These are phyloP conservation scores for Pestalotiopsis sp. DNA, from an alignment of 2,329 filamentous ascomycete species.

Conservation along the genomic window DNA sequence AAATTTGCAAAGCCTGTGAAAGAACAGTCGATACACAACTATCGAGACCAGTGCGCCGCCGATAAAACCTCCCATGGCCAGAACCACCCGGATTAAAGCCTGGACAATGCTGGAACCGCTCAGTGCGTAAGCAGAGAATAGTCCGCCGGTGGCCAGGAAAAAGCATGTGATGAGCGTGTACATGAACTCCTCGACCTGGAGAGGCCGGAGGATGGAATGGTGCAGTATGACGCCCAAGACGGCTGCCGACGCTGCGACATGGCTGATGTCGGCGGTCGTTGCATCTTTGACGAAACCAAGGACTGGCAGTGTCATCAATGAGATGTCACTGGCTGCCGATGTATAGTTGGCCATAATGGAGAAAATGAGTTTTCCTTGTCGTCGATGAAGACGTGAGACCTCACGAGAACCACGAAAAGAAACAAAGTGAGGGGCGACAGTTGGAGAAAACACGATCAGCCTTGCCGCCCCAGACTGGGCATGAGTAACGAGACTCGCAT, in stretches of 20 bases:
- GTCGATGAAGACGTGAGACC: neutral
- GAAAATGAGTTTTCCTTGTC: neutral
- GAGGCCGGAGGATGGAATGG: neutral
- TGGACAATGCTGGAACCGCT: neutral
- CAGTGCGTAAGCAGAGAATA: neutral
- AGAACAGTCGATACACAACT: slow-evolving; percentile 4
- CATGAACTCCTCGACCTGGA: slow-evolving; percentile 7
- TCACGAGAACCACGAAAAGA: neutral
- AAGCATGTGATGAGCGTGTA: slow-evolving; percentile 2
- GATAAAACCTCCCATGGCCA: neutral
- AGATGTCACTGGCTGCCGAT: neutral
- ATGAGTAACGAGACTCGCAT: too few relatives aligned
- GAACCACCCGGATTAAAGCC: neutral
- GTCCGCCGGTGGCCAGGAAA: neutral
- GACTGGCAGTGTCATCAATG: too few relatives aligned
- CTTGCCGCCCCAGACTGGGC: too few relatives aligned
- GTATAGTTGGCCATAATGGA: neutral
- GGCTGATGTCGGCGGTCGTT: neutral
- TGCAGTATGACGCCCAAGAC: neutral
- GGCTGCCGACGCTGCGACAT: neutral
- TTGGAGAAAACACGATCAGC: too few relatives aligned
- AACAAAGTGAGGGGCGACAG: neutral
- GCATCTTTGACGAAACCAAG: neutral
- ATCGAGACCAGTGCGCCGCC: neutral
- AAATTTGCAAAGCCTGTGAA: slow-evolving; percentile 8